These are phyloP conservation scores for Phytopythium delawarense DNA, from an alignment of 352 stramenopile species.

Conservation along the genomic window DNA sequence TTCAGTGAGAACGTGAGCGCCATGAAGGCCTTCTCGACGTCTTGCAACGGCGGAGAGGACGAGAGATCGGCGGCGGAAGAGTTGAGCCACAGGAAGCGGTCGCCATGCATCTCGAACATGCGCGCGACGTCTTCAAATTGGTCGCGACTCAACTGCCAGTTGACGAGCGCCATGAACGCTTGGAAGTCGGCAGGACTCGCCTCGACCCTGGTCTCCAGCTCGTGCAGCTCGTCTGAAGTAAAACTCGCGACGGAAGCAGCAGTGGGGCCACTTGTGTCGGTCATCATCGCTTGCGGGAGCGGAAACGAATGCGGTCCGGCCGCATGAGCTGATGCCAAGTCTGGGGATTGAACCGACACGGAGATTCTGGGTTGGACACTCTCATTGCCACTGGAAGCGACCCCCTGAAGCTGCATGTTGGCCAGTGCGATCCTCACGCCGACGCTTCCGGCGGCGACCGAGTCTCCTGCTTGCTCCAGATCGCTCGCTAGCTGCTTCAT, in stretches of 20 bases:
- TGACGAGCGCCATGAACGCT: background rate
- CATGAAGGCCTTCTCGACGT: conserved; percentile 31
- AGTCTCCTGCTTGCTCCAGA: background rate
- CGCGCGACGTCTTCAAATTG: conserved; percentile 14
- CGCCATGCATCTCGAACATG: conserved; percentile 21
- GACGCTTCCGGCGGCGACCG: background rate
- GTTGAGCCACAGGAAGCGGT: conserved; percentile 1
- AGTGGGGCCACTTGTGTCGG: background rate
- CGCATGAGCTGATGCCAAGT: background rate
- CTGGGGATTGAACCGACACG: background rate
- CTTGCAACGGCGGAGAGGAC: background rate
- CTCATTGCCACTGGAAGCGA: background rate
- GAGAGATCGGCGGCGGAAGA: background rate
- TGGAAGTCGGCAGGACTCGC: background rate
- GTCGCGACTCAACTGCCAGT: background rate
- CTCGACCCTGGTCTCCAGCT: background rate
- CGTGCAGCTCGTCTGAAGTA: background rate
- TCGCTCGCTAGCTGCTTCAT: background rate
- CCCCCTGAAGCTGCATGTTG: background rate
- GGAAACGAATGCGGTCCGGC: background rate
- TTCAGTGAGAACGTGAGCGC: conserved; percentile 39
- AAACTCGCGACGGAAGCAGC: background rate
- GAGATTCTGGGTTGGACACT: background rate
- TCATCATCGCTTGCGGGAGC: background rate
- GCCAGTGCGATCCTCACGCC: background rate